Evolutionary conservation across 192 early-diverging fungal species (phyloP), one percentile per base, ranked within the genome.

Genomic region (Linnemannia elongata): DNA sequence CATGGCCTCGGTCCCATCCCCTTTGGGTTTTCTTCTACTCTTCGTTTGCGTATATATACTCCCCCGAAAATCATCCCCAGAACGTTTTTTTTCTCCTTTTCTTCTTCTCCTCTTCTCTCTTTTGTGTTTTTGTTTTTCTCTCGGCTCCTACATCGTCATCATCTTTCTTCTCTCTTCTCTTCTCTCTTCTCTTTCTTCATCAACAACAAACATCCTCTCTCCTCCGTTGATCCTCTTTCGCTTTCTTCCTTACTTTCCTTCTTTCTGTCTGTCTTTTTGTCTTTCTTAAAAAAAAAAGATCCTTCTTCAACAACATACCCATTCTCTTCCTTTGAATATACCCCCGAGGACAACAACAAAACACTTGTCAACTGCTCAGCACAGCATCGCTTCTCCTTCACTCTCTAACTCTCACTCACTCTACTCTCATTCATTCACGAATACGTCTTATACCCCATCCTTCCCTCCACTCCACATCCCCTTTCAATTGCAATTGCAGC

Each of bases 51-150:
- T 49, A 36, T 80, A 80, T 80, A 80, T 75, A 81, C 74, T 42
- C 44, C n/a, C 42, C 33, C 27, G 73, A 73, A 75, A 81, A 17
- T 17, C 55, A 60, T 36, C 39, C 27, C 38, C 44, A 75, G 68
- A 73, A 73, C 79, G 71, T 38, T 75, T 68, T 82, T 82, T 82
- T 76, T 72, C 47, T 54, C 52, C 18, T 44, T 27, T 41, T 36
- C 13, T 42, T 33, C 27, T 70, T 45, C n/a, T 57, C 3, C 15
- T 42, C 42, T 54, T 38, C 33, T 52, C 55, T 27, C 36, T 79
- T 79, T 72, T 47, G 68, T 38, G 52, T 70, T 54, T 70, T 69
- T 55, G 12, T 22, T 30, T 15, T 44, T 74, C 27, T 52, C 30
- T 33, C n/a, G 30, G 41, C 13, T 75, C 69, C 55, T 47, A 71